Conservation (phyloP, 768 basidiomycete genomes). For the Mycena venus region DNA sequence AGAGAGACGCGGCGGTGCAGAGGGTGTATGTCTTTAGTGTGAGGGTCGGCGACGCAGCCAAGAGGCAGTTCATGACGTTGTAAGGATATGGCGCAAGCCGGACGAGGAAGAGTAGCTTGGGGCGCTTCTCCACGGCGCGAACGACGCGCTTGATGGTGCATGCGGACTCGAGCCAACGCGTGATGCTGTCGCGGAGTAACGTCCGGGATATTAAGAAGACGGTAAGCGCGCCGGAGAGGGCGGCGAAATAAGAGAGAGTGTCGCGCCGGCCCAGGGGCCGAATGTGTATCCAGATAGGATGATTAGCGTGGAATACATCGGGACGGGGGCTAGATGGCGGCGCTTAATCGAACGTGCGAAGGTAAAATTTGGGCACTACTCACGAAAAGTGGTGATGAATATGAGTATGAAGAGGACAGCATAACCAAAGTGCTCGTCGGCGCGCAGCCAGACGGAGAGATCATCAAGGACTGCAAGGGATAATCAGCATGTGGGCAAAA, state of each 20-base stretch:
- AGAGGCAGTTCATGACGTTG: constrained; percentile 95
- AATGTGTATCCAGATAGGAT: constrained; percentile 93
- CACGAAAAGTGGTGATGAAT: constrained; percentile 90
- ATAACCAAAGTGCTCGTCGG: constrained; percentile 80
- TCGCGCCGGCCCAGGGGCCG: constrained; percentile 85
- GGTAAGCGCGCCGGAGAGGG: constrained; percentile 84
- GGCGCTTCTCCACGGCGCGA: constrained; percentile 88
- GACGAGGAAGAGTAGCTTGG: constrained; percentile 90
- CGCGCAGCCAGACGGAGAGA: constrained; percentile 82
- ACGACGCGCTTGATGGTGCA: constrained; percentile 84
- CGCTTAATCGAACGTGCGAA: not conserved
- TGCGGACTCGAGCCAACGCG: constrained; percentile 79
- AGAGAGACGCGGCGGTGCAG: constrained; percentile 86
- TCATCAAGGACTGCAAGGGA: constrained; percentile 78
- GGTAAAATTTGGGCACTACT: constrained; percentile 44
- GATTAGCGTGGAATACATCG: constrained; percentile 94
- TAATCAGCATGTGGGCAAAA: constrained; percentile 20
- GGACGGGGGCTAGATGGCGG: constrained; percentile 79
- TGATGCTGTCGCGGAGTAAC: constrained; percentile 79
- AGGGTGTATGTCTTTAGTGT: constrained; percentile 82
- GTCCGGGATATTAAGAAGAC: constrained; percentile 87
- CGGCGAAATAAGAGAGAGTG: constrained; percentile 92
- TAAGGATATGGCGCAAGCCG: constrained; percentile 93
- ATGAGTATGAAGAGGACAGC: constrained; percentile 86
- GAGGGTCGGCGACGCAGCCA: constrained; percentile 89